These are phyloP conservation scores for Eucalyptus fibrosa DNA, from an alignment of 345 rosid species.

Conservation along the genomic window DNA sequence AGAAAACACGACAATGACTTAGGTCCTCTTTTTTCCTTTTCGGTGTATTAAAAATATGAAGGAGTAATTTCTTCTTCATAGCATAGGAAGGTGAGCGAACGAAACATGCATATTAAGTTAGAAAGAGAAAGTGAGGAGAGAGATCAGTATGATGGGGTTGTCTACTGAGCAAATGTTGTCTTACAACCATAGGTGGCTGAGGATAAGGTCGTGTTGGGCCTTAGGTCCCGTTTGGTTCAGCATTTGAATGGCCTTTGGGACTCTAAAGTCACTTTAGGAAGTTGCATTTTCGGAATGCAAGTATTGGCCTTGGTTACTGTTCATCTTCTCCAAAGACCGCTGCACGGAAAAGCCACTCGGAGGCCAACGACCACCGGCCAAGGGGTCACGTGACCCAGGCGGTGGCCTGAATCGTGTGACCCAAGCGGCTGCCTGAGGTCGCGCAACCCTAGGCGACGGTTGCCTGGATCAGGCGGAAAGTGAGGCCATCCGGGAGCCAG, in stretches of 20 bases:
- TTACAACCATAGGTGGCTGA: background rate
- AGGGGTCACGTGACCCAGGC: too few relatives aligned
- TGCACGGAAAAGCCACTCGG: fast-evolving
- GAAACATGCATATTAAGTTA: background rate
- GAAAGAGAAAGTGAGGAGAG: background rate
- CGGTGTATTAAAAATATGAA: background rate
- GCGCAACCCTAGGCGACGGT: fast-evolving
- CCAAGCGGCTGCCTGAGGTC: too few relatives aligned
- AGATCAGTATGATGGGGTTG: background rate
- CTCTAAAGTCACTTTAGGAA: too few relatives aligned
- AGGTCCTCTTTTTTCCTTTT: background rate
- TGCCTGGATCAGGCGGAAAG: fast-evolving
- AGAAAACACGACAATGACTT: background rate
- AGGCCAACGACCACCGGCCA: too few relatives aligned
- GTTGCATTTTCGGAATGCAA: too few relatives aligned
- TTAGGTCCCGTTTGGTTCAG: too few relatives aligned
- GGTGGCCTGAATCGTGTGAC: fast-evolving
- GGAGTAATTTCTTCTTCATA: background rate
- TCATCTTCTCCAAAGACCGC: too few relatives aligned
- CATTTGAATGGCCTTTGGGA: too few relatives aligned
- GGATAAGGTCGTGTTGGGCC: background rate
- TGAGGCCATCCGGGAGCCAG: too few relatives aligned
- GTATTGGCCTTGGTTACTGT: too few relatives aligned
- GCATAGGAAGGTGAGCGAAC: background rate
- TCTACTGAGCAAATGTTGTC: background rate